Evolutionary conservation across 129 eudicot genomes (phyloP), one percentile per base, ranked within the genome.

Genomic region (sunflower (Helianthus annuus)): DNA sequence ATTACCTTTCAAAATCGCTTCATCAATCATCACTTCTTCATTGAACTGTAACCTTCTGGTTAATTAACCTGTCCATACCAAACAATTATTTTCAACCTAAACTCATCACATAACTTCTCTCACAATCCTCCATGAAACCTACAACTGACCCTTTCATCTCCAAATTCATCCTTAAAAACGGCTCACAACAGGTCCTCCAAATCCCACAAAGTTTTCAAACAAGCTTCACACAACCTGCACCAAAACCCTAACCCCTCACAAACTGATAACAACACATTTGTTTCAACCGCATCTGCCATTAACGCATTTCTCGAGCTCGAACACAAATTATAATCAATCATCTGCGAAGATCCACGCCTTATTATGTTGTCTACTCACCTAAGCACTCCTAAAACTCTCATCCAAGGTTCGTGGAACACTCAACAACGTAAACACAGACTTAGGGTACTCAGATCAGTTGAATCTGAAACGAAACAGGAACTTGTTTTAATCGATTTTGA

Each of bases 221-320:
- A 83, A 74, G 89, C 88, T 42, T 88, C 91, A 17, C 88, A 76
- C 34, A 72, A 78, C 34, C 46, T 84, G 6, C 93, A 86, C 10
- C 48, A 77, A 13, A 82, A 83, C 72, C 81, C 80, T 0, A 45
- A 53, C 69, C 56, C 66, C 42, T 0, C 6, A 39, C 44, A 39
- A 39, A 39, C 44, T 0, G 44, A 39, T 39, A 6, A 6, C 1
- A 73, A 70, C 22, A 11, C 40, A 24, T 2, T 2, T 27, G 62
- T 29, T 49, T 64, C 82, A 44, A 52, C 49, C 72, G 68, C 89
- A 7, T 27, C 32, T 2, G 3, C 32, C 32, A 83, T 88, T 74
- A 87, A 83, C 69, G 86, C 93, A 8, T 76, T 91, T 6, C 87
- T 91, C 69, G 96, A 84, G 76, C 91, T 91, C 63, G 78, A 83